These are phyloP conservation scores for Tulasnella sp. DNA, from an alignment of 768 basidiomycete species.

Conservation along the genomic window DNA sequence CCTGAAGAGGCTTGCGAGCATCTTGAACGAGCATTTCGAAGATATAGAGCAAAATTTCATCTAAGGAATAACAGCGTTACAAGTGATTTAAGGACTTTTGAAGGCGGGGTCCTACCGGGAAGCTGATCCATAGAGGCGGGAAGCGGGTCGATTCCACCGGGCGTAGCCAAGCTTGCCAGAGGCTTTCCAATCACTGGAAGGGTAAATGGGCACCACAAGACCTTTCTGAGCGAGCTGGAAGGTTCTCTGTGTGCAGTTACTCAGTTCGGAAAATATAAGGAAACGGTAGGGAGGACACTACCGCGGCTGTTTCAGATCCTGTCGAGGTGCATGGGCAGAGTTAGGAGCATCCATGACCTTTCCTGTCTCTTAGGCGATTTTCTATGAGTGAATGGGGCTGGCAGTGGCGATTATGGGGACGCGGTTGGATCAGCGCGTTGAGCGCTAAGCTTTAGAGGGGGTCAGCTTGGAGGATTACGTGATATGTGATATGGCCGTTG, in stretches of 20 bases:
- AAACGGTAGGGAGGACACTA: neutral
- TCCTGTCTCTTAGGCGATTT: neutral
- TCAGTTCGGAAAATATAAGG: neutral
- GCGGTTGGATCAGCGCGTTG: too few relatives aligned
- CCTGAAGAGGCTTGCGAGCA: neutral
- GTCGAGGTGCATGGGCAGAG: too few relatives aligned
- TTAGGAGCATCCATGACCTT: neutral
- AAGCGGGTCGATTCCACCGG: neutral
- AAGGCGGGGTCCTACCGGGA: neutral
- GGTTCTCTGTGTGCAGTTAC: neutral
- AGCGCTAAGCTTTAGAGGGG: too few relatives aligned
- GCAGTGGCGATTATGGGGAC: too few relatives aligned
- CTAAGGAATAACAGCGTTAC: neutral
- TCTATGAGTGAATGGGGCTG: too few relatives aligned
- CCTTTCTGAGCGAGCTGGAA: neutral
- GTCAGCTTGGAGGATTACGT: too few relatives aligned
- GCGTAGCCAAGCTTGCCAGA: neutral
- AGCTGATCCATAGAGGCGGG: neutral
- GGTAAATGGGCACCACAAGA: neutral
- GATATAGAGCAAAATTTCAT: neutral
- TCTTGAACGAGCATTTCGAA: neutral
- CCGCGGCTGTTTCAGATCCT: neutral
- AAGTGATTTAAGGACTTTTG: neutral
- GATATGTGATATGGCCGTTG: too few relatives aligned
- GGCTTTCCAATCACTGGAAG: neutral